Conservation (phyloP, 495 filamentous ascomycete genomes). For the Aspergillus taichungensis region DNA sequence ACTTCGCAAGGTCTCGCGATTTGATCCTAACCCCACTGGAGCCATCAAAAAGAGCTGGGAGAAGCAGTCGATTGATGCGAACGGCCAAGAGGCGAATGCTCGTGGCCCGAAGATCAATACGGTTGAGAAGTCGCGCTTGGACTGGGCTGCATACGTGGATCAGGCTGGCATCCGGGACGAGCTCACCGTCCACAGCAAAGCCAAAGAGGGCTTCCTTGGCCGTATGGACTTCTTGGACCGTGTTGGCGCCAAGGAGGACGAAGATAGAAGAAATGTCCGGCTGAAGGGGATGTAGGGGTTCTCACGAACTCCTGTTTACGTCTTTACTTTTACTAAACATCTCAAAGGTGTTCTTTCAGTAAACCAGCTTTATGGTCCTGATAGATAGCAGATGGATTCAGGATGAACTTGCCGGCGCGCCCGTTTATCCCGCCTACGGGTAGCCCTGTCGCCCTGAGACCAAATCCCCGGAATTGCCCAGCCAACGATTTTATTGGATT, state of each 20-base stretch:
- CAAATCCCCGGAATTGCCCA: no score
- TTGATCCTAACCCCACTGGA: conserved; percentile 61
- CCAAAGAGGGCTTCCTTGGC: conserved; percentile 71
- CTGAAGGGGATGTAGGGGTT: conserved; percentile 40
- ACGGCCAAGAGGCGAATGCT: conserved; percentile 23
- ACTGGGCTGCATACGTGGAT: conserved; percentile 93
- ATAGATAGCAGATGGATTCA: no score
- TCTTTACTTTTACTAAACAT: not conserved
- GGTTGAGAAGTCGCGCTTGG: conserved; percentile 87
- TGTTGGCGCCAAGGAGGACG: conserved; percentile 68
- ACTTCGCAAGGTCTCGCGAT: conserved; percentile 62
- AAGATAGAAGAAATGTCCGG: conserved; percentile 58
- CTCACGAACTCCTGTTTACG: not conserved
- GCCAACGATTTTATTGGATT: no score
- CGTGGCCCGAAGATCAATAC: conserved; percentile 84
- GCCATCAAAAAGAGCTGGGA: conserved; percentile 44
- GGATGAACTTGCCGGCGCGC: no score
- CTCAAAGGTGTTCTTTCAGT: no score
- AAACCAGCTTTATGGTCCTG: no score
- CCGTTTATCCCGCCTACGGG: no score
- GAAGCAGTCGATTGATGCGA: conserved; percentile 23
- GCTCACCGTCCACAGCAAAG: conserved; percentile 72
- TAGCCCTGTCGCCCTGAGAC: no score
- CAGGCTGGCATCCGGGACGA: conserved; percentile 88
- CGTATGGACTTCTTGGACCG: conserved; percentile 84